A percentile compares a stretch with the other conserved stretches of the same genome.
Evolutionary conservation across 331 rosid species (phyloP).

Genomic region (Ulmus americana): DNA sequence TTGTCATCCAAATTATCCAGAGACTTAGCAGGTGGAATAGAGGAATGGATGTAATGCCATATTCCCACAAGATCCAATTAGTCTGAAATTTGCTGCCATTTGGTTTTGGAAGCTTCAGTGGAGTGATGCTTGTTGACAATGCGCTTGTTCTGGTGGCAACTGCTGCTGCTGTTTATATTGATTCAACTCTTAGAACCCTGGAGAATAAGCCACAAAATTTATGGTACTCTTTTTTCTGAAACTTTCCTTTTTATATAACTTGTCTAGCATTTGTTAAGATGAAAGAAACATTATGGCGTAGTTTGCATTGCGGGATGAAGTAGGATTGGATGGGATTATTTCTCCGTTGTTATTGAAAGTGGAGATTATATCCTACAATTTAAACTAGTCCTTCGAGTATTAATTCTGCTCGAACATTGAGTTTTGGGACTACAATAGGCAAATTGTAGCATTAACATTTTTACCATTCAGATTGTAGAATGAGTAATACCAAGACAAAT

Average conservation of each 20-base stretch:
- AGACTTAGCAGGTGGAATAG: constrained; percentile 2
- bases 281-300: neutral
- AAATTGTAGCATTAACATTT: neutral
- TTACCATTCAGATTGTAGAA: too few species aligned
- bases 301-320: too few species aligned
- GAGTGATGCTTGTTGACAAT: constrained; percentile 48
- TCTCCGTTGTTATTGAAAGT: too few species aligned
- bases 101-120: constrained; percentile 25
- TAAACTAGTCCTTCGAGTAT: neutral
- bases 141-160: constrained; percentile 49
- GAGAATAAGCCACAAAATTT: constrained; percentile 32
- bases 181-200: constrained; percentile 41
- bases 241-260: neutral
- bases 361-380: too few species aligned
- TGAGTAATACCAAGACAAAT: too few species aligned
- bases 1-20: constrained; percentile 20
- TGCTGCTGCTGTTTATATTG: constrained; percentile 43
- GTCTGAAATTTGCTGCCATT: constrained; percentile 1
- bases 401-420: neutral
- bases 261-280: neutral
- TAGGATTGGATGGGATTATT: too few species aligned
- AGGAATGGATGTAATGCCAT: constrained; percentile 5
- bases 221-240: constrained; percentile 27
- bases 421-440: neutral
- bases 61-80: neutral